These are phyloP conservation scores for Camellia lanceoleosa DNA, from an alignment of 148 eudicot genomes.

Conservation along the genomic window DNA sequence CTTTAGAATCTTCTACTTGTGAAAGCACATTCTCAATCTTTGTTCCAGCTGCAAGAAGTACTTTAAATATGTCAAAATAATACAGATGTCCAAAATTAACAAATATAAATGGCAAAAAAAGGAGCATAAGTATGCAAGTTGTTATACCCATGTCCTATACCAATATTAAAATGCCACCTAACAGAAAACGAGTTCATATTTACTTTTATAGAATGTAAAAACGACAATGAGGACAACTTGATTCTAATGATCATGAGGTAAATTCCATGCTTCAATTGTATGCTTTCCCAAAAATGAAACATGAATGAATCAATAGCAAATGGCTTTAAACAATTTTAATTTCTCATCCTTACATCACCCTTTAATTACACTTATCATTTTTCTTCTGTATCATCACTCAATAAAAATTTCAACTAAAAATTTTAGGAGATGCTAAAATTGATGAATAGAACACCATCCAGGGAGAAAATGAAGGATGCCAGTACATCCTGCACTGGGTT, in stretches of 20 bases:
- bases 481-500: background rate
- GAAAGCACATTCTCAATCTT: constrained; percentile 41
- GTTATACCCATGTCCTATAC: background rate
- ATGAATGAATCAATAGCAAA: background rate
- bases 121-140: background rate
- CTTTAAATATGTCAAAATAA: background rate
- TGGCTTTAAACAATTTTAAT: background rate
- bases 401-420: background rate
- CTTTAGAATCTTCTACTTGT: constrained; percentile 52
- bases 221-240: background rate
- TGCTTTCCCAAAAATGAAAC: background rate
- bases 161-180: background rate
- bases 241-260: background rate
- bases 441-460: background rate
- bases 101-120: background rate
- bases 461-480: background rate
- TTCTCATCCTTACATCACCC: background rate
- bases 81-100: background rate
- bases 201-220: background rate
- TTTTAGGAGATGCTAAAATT: background rate
- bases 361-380: background rate
- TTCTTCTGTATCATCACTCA: background rate
- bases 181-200: background rate
- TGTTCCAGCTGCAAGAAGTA: constrained; percentile 32
- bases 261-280: background rate